These are phyloP conservation scores for Globisporangium paddicum DNA, from an alignment of 352 stramenopile species.

Conservation along the genomic window DNA sequence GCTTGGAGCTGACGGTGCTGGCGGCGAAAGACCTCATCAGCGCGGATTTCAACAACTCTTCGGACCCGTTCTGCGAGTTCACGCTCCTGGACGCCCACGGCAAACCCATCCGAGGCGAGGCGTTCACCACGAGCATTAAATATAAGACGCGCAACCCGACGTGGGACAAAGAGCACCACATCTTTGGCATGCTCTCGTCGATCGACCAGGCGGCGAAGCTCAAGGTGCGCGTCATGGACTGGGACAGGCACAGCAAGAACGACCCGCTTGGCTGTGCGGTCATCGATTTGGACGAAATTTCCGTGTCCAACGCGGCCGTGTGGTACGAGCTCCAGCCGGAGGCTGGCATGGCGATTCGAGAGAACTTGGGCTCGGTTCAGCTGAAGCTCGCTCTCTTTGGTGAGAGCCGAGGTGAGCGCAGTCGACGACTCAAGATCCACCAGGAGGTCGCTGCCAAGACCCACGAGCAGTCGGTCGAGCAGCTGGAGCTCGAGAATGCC, in stretches of 20 bases:
- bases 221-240: conserved; percentile 48
- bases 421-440: conserved; percentile 44
- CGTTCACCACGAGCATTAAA: conserved; percentile 41
- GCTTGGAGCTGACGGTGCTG: conserved; percentile 58
- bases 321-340: conserved; percentile 51
- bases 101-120: conserved; percentile 46
- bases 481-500: conserved; percentile 64
- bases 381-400: conserved; percentile 49
- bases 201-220: conserved; percentile 57
- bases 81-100: conserved; percentile 47
- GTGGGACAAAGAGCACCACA: conserved; percentile 57
- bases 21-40: conserved; percentile 45
- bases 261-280: conserved; percentile 43
- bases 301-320: conserved; percentile 35
- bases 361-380: conserved; percentile 50
- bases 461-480: conserved; percentile 53
- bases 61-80: conserved; percentile 61
- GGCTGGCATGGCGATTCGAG: conserved; percentile 32
- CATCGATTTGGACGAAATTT: conserved; percentile 48
- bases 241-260: conserved; percentile 48
- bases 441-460: conserved; percentile 50
- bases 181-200: conserved; percentile 53
- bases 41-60: conserved; percentile 55
- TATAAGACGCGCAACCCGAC: conserved; percentile 51
- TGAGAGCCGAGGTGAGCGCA: conserved; percentile 52